Conservation (phyloP, 73 alveolate species). For the Paramecium biaurelia region DNA sequence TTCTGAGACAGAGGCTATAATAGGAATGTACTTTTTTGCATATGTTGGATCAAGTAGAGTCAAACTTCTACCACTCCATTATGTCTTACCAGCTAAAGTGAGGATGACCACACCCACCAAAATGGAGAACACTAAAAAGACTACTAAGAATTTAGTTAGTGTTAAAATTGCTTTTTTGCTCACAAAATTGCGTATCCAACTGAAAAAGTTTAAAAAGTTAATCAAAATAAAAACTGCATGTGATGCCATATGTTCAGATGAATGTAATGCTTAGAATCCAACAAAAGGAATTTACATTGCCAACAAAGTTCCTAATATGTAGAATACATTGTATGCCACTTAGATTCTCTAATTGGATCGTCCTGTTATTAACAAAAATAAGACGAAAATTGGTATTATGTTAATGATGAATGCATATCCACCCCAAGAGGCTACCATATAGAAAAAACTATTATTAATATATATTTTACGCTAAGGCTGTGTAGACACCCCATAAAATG, state of each 20-base stretch:
- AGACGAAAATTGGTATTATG: slow-evolving; percentile 88
- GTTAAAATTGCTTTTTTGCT: slow-evolving; percentile 74
- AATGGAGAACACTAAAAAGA: slow-evolving; percentile 68
- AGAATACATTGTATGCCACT: slow-evolving; percentile 89
- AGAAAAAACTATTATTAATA: slow-evolving; percentile 57
- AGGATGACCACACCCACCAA: slow-evolving; percentile 70
- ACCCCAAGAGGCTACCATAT: slow-evolving; percentile 95
- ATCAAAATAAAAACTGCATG: slow-evolving; percentile 85
- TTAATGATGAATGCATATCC: slow-evolving; percentile 95
- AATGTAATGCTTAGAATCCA: slow-evolving; percentile 80
- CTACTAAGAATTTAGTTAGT: slow-evolving; percentile 69
- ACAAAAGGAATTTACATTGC: slow-evolving; percentile 96
- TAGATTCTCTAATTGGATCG: slow-evolving; percentile 84
- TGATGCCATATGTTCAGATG: slow-evolving; percentile 89
- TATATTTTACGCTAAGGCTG: slow-evolving; percentile 62
- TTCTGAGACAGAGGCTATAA: slow-evolving; percentile 91
- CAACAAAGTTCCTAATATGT: slow-evolving; percentile 87
- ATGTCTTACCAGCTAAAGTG: slow-evolving; percentile 77
- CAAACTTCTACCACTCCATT: slow-evolving; percentile 86
- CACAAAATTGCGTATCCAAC: slow-evolving; percentile 72
- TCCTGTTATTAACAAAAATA: slow-evolving; percentile 83
- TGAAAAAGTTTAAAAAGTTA: slow-evolving; percentile 69
- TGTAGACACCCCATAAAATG: slow-evolving; percentile 74
- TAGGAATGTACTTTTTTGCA: slow-evolving; percentile 88
- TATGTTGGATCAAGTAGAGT: slow-evolving; percentile 90